Evolutionary conservation across 768 basidiomycete genomes (phyloP).

Genomic region (Kwoniella heveanensis): DNA sequence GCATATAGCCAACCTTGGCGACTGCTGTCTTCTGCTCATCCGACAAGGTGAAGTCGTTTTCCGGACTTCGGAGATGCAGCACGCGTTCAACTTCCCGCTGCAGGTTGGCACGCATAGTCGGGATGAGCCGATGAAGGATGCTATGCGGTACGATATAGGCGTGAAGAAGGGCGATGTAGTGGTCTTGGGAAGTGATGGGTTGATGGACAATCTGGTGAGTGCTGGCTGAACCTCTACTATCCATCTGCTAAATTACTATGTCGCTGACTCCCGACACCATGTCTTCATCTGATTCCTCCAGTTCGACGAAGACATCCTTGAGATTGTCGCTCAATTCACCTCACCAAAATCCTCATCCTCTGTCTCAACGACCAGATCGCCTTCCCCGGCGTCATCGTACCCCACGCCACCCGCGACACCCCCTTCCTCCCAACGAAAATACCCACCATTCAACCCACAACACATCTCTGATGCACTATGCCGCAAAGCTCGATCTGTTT

Average conservation of each 20-base stretch:
- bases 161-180: conserved; percentile 58
- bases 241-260: too few species aligned
- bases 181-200: conserved; percentile 54
- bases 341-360: conserved; percentile 28
- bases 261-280: not conserved
- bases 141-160: conserved; percentile 63
- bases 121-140: conserved; percentile 66
- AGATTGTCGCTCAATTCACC: conserved; percentile 51
- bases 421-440: not conserved
- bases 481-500: conserved; percentile 44
- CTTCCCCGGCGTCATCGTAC: not conserved
- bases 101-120: conserved; percentile 59
- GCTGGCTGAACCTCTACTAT: too few species aligned
- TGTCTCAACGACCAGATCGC: conserved; percentile 6
- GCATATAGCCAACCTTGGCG: conserved; percentile 54
- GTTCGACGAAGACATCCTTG: conserved; percentile 57
- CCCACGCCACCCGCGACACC: conserved; percentile 22
- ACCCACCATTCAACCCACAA: conserved; percentile 50
- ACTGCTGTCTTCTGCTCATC: conserved; percentile 77
- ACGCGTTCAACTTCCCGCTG: conserved; percentile 62
- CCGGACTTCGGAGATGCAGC: conserved; percentile 92
- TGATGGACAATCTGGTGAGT: conserved; percentile 56
- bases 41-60: conserved; percentile 73
- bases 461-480: conserved; percentile 54
- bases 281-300: conserved; percentile 10